Percentiles rank a stretch among this genome's conserved stretches.
These are phyloP conservation scores for Xylaria sp. DNA, from an alignment of 2,329 filamentous ascomycete genomes.

Conservation along the genomic window DNA sequence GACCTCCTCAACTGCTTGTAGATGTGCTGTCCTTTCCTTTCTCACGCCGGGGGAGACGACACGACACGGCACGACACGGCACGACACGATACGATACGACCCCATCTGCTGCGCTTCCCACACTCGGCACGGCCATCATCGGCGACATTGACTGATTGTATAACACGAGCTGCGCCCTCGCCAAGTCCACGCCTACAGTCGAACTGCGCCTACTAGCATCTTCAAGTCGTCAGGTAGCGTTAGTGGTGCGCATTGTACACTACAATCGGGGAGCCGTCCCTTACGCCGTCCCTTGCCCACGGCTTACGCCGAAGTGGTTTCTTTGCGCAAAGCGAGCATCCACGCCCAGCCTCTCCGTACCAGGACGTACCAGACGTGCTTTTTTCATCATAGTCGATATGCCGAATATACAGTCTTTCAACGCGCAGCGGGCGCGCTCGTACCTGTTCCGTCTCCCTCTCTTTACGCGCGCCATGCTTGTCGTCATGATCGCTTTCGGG, in stretches of 20 bases:
- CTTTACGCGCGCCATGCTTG: conserved; percentile 78
- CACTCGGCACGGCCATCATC: neutral
- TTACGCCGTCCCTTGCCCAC: neutral
- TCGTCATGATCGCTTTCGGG: conserved; percentile 75
- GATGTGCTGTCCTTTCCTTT: conserved; percentile 16
- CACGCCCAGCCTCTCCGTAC: neutral
- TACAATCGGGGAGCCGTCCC: neutral
- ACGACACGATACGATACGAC: conserved; percentile 12
- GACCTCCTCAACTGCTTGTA: conserved; percentile 15
- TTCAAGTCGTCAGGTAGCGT: neutral
- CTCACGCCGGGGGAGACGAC: conserved; percentile 3
- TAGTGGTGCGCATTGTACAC: conserved; percentile 8
- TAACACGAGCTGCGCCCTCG: neutral
- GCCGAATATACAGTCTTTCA: conserved; percentile 64
- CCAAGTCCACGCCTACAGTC: neutral
- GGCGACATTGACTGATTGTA: neutral
- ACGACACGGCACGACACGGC: too few species aligned
- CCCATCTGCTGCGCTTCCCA: neutral
- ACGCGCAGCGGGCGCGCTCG: conserved; percentile 76
- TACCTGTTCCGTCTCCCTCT: conserved; percentile 88
- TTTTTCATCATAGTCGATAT: conserved; percentile 40
- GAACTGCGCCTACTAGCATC: neutral
- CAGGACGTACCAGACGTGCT: neutral
- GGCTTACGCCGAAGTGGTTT: neutral
- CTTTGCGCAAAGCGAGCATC: neutral